Conservation (phyloP, 192 early-diverging fungal genomes). For the Backusella australiensis region DNA sequence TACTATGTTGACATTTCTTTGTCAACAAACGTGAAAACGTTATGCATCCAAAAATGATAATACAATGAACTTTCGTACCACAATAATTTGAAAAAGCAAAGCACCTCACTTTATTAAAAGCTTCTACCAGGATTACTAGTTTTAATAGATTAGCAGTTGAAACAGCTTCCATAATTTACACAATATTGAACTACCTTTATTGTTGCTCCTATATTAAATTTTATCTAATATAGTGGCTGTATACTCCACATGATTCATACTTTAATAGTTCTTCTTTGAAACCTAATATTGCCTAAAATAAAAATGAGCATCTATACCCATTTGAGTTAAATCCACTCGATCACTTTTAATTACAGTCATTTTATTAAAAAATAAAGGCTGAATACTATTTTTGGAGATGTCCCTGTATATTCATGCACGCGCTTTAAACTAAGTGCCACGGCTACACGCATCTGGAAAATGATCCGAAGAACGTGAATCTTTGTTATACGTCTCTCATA, state of each 20-base stretch:
- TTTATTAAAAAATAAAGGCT: background rate
- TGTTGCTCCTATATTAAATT: no score
- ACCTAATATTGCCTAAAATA: background rate
- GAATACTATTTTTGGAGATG: background rate
- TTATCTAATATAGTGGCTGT: background rate
- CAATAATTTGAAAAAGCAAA: background rate
- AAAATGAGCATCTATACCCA: background rate
- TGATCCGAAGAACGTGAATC: background rate
- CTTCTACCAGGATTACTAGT: background rate
- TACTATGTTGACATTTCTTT: background rate
- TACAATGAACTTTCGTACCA: background rate
- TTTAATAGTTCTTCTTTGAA: background rate
- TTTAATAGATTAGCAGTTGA: background rate
- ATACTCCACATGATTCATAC: background rate
- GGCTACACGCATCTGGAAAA: background rate
- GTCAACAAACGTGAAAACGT: background rate
- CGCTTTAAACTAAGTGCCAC: background rate
- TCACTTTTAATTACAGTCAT: background rate
- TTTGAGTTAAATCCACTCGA: background rate
- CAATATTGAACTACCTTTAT: no score
- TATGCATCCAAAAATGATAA: background rate
- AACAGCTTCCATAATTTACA: background rate
- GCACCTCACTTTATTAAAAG: background rate
- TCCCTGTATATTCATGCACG: background rate
- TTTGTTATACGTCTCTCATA: background rate